phyloP scores from a whole-genome alignment of 2,329 filamentous ascomycete genomes.

The Fusarium gaditjirri region DNA sequence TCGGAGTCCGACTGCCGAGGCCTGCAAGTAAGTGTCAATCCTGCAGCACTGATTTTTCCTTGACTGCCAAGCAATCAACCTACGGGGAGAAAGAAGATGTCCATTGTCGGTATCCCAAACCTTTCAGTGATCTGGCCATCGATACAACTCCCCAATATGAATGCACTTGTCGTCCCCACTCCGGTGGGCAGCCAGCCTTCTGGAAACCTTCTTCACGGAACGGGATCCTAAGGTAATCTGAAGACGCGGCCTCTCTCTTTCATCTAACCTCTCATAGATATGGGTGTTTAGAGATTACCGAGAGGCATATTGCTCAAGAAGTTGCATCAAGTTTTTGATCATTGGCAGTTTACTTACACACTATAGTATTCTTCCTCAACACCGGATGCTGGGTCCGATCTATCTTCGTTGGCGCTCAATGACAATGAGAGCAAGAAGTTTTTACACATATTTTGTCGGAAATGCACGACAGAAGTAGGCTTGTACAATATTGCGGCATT shows the following conservation, averaged over 20 bases:
- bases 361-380: slow-evolving; percentile 53
- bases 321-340: slow-evolving; percentile 6
- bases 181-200: slow-evolving; percentile 35
- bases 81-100: slow-evolving; percentile 70
- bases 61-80: slow-evolving; percentile 3
- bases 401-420: slow-evolving; percentile 45
- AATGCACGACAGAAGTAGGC: slow-evolving; percentile 60
- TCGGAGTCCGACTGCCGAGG: slow-evolving; percentile 70
- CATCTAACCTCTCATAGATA: slow-evolving; percentile 59
- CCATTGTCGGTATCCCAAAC: slow-evolving; percentile 58
- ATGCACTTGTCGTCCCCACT: slow-evolving; percentile 46
- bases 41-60: slow-evolving; percentile 22
- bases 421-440: slow-evolving; percentile 42
- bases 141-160: slow-evolving; percentile 76
- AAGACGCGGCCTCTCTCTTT: slow-evolving; percentile 54
- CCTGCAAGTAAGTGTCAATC: slow-evolving; percentile 50
- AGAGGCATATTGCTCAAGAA: slow-evolving; percentile 55
- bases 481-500: slow-evolving; percentile 56
- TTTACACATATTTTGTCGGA: slow-evolving; percentile 57
- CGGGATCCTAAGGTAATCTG: slow-evolving; percentile 53
- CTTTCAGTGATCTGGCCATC: slow-evolving; percentile 67
- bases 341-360: slow-evolving; percentile 39
- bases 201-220: slow-evolving; percentile 54
- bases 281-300: slow-evolving; percentile 60
- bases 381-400: slow-evolving; percentile 45